phyloP scores from a whole-genome alignment of 768 basidiomycete genomes.

The Hygrocybe coccinea region DNA sequence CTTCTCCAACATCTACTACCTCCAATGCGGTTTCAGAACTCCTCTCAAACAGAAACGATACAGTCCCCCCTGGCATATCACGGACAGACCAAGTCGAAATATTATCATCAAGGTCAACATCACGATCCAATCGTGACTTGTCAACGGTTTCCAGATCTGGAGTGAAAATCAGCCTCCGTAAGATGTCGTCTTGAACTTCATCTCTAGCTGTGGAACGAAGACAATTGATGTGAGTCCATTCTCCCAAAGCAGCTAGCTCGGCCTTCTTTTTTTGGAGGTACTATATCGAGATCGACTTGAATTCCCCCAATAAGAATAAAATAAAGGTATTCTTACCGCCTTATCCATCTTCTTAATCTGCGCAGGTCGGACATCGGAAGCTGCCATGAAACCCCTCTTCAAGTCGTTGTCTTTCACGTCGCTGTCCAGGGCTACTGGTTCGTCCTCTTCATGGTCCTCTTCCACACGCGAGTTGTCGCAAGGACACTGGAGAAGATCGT shows the following conservation, averaged over 20 bases:
- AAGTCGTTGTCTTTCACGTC: slow-evolving; percentile 33
- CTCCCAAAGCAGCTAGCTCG: slow-evolving; percentile 64
- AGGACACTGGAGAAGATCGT: slow-evolving; percentile 81
- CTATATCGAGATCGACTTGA: slow-evolving; percentile 30
- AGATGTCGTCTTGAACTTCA: slow-evolving; percentile 59
- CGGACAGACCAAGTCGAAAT: slow-evolving; percentile 26
- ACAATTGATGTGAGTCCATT: slow-evolving; percentile 86
- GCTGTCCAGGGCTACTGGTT: slow-evolving; percentile 22
- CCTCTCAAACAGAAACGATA: slow-evolving; percentile 75
- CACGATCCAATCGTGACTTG: slow-evolving; percentile 23
- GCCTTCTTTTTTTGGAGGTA: slow-evolving; percentile 63
- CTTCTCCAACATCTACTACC: slow-evolving; percentile 4
- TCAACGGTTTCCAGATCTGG: slow-evolving; percentile 4
- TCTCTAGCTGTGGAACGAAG: slow-evolving; percentile 41
- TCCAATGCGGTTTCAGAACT: slow-evolving; percentile 26
- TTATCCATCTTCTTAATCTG: slow-evolving; percentile 45
- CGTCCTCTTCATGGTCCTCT: slow-evolving; percentile 14
- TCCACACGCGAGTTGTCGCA: slow-evolving; percentile 41
- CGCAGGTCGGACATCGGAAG: slow-evolving; percentile 54
- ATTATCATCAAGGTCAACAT: slow-evolving; percentile 47
- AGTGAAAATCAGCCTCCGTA: slow-evolving; percentile 44
- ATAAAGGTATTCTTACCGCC: slow-evolving; percentile 34
- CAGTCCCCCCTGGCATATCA: slow-evolving; percentile 57
- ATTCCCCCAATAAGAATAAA: background rate
- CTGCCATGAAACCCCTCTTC: slow-evolving; percentile 53